Evolutionary conservation across 164 flowering plant genomes (phyloP), one percentile per base, ranked within the genome.

Genomic region (Cinnamomum chago): DNA sequence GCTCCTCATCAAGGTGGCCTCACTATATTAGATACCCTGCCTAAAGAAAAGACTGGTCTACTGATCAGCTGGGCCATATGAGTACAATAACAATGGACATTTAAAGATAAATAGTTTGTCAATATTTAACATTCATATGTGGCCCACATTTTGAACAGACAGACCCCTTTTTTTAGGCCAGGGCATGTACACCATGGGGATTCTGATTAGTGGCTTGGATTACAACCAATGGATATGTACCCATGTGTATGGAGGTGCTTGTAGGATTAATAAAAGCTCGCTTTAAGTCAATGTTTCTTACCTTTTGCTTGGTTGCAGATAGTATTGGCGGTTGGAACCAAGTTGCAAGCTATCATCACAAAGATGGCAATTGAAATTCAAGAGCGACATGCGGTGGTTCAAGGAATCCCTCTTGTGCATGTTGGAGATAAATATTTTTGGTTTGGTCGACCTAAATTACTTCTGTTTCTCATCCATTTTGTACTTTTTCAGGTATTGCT

Each of bases 381-480:
- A 79, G 95, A 96, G 79, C 88, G 86, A 75, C 99, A 96, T 81
- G 93, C 95, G 3, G 97, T 94, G 7, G 92, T 96, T 68, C 97
- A 92, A 80, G 98, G 99, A 76, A 94, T 94, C 73, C 98, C 99
- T 17, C 90, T 94, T 65, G 97, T 92, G 50, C 89, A 92, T 85
- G 92, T 91, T 79, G 84, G 93, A 10, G 98, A 96, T 81, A 75
- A 72, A 20, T 83, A 92, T 77, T 96, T 96, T 80, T 94, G 99
- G 99, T 92, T 96, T 74, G 28, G 84, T 60, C 77, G 89, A 85
- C 97, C 98, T 33, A 78, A 79, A 15, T 71, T 94, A 62, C 76
- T 92, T 75, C 90, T 96, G 30, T 81, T 84, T 81, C 90, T 92
- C 69, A 90, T 96, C 80, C 99, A 94, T 77, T 90, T 86, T 75